Evolutionary conservation across 305 asterid species (phyloP).

Genomic region (Fraxinus nigra): DNA sequence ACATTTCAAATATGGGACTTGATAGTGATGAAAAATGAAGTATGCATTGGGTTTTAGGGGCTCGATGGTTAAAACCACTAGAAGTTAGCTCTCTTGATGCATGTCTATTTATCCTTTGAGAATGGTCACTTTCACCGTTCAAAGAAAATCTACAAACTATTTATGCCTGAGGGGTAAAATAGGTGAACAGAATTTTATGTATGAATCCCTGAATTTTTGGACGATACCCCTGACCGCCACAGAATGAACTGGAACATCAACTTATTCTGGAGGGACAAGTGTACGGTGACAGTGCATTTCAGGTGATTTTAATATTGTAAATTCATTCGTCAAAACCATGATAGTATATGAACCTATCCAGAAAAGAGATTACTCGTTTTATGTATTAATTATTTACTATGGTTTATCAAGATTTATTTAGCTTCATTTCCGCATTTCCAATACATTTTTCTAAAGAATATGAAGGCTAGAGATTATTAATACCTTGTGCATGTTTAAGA

Average conservation of each 20-base stretch:
- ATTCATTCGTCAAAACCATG: background rate
- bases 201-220: background rate
- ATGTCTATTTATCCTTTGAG: background rate
- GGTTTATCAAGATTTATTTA: background rate
- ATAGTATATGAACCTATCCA: background rate
- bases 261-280: background rate
- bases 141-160: background rate
- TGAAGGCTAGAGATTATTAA: background rate
- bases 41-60: background rate
- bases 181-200: background rate
- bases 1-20: background rate
- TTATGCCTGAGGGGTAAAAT: background rate
- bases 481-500: background rate
- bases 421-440: constrained; percentile 9
- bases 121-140: background rate
- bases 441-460: constrained; percentile 9
- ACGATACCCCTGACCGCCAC: background rate
- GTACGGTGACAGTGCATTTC: background rate
- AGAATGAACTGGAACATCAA: background rate
- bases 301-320: background rate
- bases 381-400: background rate
- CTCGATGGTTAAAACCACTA: background rate
- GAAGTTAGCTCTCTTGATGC: background rate
- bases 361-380: background rate
- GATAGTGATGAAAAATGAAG: background rate